Percentiles rank a stretch among this genome's conserved stretches.
Evolutionary conservation across 202 grass and related monocot genomes (phyloP).

Genomic region (Zizania palustris): DNA sequence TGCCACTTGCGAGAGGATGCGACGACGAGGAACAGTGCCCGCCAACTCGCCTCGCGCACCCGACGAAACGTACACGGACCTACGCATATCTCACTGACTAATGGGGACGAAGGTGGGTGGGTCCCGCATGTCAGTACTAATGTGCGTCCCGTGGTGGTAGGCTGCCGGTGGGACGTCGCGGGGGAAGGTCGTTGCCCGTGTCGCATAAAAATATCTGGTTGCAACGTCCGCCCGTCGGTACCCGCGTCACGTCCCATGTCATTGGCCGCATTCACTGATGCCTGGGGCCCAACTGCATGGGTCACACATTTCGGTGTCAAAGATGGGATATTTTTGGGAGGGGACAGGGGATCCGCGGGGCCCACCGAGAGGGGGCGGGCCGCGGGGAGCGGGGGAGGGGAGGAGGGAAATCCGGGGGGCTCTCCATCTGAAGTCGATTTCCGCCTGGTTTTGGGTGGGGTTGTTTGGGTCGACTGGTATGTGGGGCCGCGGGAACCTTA

Average conservation of each 20-base stretch:
- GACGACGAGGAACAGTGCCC: constrained; percentile 35
- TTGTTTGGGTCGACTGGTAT: not conserved
- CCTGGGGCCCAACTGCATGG: not conserved
- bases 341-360: not conserved
- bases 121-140: accelerated
- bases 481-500: not conserved
- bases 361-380: not conserved
- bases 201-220: constrained; percentile 5
- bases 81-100: accelerated
- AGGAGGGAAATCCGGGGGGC: not conserved
- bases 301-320: not conserved
- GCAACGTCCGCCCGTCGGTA: not conserved
- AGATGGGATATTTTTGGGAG: not conserved
- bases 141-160: accelerated
- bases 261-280: not conserved
- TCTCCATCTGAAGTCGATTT: no score
- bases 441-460: not conserved
- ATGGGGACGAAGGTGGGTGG: accelerated
- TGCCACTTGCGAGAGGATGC: not conserved
- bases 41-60: not conserved
- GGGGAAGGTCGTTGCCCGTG: accelerated
- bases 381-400: not conserved
- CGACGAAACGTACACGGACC: not conserved
- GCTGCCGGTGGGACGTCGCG: not conserved
- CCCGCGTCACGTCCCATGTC: not conserved